phyloP scores from a whole-genome alignment of 176 grass and related monocot genomes.

The Tillandsia leiboldiana region DNA sequence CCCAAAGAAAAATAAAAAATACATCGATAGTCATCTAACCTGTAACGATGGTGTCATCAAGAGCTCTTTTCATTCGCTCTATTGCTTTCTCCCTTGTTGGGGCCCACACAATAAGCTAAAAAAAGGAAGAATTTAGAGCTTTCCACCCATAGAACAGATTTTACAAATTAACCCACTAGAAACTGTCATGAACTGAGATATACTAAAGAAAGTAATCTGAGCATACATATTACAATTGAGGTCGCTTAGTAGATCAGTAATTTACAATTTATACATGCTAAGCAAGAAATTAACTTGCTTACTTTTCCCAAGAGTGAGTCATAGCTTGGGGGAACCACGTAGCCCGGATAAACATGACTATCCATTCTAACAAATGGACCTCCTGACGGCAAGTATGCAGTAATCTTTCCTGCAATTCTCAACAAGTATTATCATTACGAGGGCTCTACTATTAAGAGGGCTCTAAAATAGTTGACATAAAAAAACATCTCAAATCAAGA shows the following conservation, averaged over 20 bases:
- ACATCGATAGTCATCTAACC: conserved; percentile 14
- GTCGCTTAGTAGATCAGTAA: too few species aligned
- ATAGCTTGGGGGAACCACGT: conserved; percentile 46
- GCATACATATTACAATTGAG: too few species aligned
- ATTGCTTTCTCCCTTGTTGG: conserved; percentile 53
- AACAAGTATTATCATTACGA: too few species aligned
- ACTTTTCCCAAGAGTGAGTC: conserved; percentile 49
- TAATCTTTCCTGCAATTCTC: conserved; percentile 37
- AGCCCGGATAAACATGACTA: conserved; percentile 50
- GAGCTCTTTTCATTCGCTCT: conserved; percentile 49
- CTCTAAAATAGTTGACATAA: too few species aligned
- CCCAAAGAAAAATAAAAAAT: not conserved
- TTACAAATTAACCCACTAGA: not conserved
- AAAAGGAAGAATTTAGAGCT: conserved; percentile 6
- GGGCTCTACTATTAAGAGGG: too few species aligned
- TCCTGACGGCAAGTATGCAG: conserved; percentile 47
- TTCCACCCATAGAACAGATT: not conserved
- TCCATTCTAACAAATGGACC: conserved; percentile 58
- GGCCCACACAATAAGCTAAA: conserved; percentile 49
- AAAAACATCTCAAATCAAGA: too few species aligned
- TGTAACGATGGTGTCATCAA: conserved; percentile 37
- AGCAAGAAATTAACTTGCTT: conserved; percentile 4
- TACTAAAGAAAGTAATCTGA: not conserved
- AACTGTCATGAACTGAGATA: not conserved
- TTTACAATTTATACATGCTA: not conserved